A percentile compares a stretch with the other conserved stretches of the same genome.
These are phyloP conservation scores for Pseudozyma hubeiensis DNA, from an alignment of 1,284 basidiomycete species.

Conservation along the genomic window DNA sequence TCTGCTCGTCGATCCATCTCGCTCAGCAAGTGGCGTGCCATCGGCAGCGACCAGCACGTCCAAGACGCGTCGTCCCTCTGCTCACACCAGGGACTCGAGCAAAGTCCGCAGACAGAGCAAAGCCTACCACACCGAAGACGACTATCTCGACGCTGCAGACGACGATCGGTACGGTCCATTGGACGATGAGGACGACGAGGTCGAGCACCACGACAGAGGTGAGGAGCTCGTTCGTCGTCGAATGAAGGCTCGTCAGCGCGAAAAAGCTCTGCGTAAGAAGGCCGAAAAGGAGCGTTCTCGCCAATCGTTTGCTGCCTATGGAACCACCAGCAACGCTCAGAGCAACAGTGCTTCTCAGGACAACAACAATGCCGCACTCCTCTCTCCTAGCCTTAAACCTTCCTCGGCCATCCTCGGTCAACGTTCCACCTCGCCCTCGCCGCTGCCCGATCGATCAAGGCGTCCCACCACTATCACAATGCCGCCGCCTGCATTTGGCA, in stretches of 20 bases:
- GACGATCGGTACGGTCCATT: conserved; percentile 51
- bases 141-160: conserved; percentile 40
- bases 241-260: conserved; percentile 71
- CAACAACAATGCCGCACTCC: conserved; percentile 16
- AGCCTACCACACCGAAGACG: conserved; percentile 30
- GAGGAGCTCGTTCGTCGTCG: conserved; percentile 73
- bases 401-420: conserved; percentile 24
- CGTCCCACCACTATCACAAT: conserved; percentile 55
- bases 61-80: conserved; percentile 34
- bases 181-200: conserved; percentile 71
- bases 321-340: not conserved
- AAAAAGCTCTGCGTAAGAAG: conserved; percentile 64
- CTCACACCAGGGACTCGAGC: conserved; percentile 34
- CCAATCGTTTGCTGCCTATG: conserved; percentile 25
- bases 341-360: not conserved
- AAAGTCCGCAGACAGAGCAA: conserved; percentile 39
- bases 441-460: conserved; percentile 45
- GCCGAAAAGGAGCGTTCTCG: conserved; percentile 63
- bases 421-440: conserved; percentile 46
- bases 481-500: conserved; percentile 38
- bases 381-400: conserved; percentile 36
- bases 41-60: conserved; percentile 12
- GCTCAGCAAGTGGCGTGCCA: conserved; percentile 32
- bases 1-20: conserved; percentile 36
- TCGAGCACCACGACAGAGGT: conserved; percentile 71